Evolutionary conservation across 2,329 filamentous ascomycete species (phyloP).

Genomic region (Hawksworthiomyces lignivorus): DNA sequence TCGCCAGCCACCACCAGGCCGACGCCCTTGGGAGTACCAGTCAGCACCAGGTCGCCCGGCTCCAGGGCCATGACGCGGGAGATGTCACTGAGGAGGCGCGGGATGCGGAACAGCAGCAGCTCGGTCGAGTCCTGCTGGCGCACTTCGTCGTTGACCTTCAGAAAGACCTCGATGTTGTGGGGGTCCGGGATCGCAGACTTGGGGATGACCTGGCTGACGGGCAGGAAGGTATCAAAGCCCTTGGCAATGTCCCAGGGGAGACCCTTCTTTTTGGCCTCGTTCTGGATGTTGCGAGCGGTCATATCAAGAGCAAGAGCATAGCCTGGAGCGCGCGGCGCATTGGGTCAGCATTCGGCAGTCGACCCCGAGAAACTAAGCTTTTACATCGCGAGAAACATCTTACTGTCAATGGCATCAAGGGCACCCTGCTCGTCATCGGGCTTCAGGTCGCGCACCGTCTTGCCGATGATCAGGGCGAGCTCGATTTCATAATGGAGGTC

Average conservation of each 20-base stretch:
- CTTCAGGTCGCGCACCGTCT: conserved; percentile 66
- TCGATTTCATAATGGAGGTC: conserved; percentile 93
- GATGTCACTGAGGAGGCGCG: conserved; percentile 81
- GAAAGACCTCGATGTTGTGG: conserved; percentile 78
- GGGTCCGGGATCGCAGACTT: conserved; percentile 78
- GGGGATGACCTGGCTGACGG: conserved; percentile 72
- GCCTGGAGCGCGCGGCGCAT: too few relatives aligned
- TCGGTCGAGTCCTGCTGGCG: conserved; percentile 84
- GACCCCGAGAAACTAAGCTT: too few relatives aligned
- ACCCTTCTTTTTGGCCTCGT: conserved; percentile 94
- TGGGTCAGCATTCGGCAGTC: too few relatives aligned
- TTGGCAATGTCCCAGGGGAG: conserved; percentile 95
- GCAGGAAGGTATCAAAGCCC: conserved; percentile 96
- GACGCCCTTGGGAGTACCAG: conserved; percentile 96
- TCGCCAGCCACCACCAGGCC: conserved; percentile 80
- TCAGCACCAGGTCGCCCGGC: conserved; percentile 85
- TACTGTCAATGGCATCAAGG: conserved; percentile 73
- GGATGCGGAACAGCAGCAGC: conserved; percentile 89
- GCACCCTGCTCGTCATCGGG: conserved; percentile 68
- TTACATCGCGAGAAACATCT: too few relatives aligned
- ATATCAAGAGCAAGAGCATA: conserved; percentile 94
- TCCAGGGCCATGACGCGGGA: conserved; percentile 91
- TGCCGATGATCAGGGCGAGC: conserved; percentile 81
- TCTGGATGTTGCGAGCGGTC: conserved; percentile 91
- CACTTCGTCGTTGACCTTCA: conserved; percentile 72